Base-by-base conservation (phyloP, 345 rosid genomes). In the Linum lewisii region DNA sequence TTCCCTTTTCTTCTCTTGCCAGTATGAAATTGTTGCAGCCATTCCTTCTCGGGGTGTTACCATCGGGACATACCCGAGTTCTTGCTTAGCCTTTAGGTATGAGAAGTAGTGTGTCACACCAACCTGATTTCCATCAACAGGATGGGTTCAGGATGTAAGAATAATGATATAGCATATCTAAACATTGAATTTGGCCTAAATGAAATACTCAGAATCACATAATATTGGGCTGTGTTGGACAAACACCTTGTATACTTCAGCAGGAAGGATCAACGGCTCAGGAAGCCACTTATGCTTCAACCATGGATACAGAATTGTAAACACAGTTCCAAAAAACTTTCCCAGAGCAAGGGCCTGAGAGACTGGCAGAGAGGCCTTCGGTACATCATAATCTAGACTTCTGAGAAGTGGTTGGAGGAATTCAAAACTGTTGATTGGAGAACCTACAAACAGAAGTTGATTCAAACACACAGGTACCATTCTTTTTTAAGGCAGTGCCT, bases 31-130 rank as follows among this genome's bases (percentile, higher is more conserved):
- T 2, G 96, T 92, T 57, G 87, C 86, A 59, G 93, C 90, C 93
- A 92, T 83, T 47, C 95, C 96, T 58, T 92, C 93, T 20, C 59
- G 75, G 26, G 95, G 83, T 73, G 78, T 79, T 68, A 86, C 89
- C 78, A 83, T 69, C 20, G 97, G 97, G 56, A 84, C 81, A 72
- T 86, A 88, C 42, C 97, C 94, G 36, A 88, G 97, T 77, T 92
- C 98, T 62, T 78, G 75, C 77, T 79, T 85, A 23, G 98, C 93
- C 74, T 88, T 92, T 36, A 88, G 89, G 69, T 68, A 81, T 2
- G 95, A 92, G 78, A 92, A 92, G 72, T 86, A 86, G 70, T 84
- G 96, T 51, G 96, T 92, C 47, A 92, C 86, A 24, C 98, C 93
- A 1, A 88, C 95, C 98, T 92, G 77, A 59, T 59, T 9, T n/a